Evolutionary conservation across 2,329 filamentous ascomycete genomes (phyloP).

Genomic region (Coniosporium uncinatum): DNA sequence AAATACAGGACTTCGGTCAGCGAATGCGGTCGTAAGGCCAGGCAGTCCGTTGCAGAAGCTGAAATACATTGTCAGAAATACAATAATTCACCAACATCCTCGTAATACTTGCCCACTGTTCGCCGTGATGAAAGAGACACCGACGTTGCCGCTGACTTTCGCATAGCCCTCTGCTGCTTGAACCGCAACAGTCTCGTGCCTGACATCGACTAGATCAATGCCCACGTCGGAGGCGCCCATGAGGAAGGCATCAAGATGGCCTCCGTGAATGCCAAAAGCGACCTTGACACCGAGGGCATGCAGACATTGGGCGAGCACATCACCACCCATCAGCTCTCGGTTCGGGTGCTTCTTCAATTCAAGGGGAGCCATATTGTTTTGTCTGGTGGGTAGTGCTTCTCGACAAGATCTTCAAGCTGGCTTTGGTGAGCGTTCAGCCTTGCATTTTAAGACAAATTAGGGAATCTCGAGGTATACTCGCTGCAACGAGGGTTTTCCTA

Average conservation of each 20-base stretch:
- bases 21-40: slow-evolving; percentile 38
- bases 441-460: too few relatives aligned
- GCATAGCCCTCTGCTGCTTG: slow-evolving; percentile 41
- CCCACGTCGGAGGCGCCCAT: slow-evolving; percentile 32
- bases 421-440: too few relatives aligned
- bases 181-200: slow-evolving; percentile 41
- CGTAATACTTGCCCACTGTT: slow-evolving; percentile 41
- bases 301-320: slow-evolving; percentile 38
- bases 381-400: too few relatives aligned
- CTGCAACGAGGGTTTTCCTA: too few relatives aligned
- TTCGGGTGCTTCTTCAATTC: slow-evolving; percentile 21
- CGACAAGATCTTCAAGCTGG: too few relatives aligned
- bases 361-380: slow-evolving; percentile 10
- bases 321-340: slow-evolving; percentile 36
- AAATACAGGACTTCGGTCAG: slow-evolving; percentile 37
- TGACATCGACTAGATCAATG: slow-evolving; percentile 36
- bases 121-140: slow-evolving; percentile 40
- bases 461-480: too few relatives aligned
- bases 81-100: too few relatives aligned
- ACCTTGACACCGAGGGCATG: slow-evolving; percentile 33
- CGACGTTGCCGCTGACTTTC: slow-evolving; percentile 35
- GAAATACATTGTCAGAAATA: too few relatives aligned
- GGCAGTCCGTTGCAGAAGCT: slow-evolving; percentile 40
- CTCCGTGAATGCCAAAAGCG: slow-evolving; percentile 40
- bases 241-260: slow-evolving; percentile 41